Base-by-base conservation (phyloP, 305 asterid species). In the Caryopteris hybrid region DNA sequence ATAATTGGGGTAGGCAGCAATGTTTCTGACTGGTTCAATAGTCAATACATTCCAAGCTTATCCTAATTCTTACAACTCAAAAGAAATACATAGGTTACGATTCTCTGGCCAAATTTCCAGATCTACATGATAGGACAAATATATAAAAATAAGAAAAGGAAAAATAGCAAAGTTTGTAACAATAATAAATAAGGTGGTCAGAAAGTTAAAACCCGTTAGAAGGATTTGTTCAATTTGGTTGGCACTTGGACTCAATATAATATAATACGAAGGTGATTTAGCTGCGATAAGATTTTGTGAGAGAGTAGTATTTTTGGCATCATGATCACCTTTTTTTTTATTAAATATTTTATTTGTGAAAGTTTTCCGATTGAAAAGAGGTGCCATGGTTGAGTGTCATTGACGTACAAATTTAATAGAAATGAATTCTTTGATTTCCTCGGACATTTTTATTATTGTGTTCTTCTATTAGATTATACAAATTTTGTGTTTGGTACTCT, bases 261-360 rank as follows among this genome's bases (percentile, higher is more conserved):
- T 36, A 38, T 17, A 38, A 10, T 38, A 11, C 8, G 50, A 36
- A 59, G 48, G 65, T 59, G 74, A 74, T 69, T 66, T 69, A 69
- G 77, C 77, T 75, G 72, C 67, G 62, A 68, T 74, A 74, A 72
- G 51, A 60, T 55, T 66, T 17, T 9, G 68, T 45, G 43, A 63
- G 31, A 46, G 46, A 46, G 18, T 63, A 16, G 53, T 6, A 34
- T 12, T 18, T 50, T 50, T 29, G 25, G 46, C 8, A 23, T 16
- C 43, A 41, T 57, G 17, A 70, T 69, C 76, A 18, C 17, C 11
- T n/a, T n/a, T n/a, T n/a, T n/a, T n/a, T n/a, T n/a, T n/a, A n/a
- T n/a, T n/a, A n/a, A n/a, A n/a, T n/a, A n/a, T n/a, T n/a, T n/a
- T n/a, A n/a, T n/a, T n/a, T n/a, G n/a, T n/a, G n/a, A n/a, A n/a